A percentile compares a stretch with the other conserved stretches of the same genome.
Conservation (phyloP, 495 filamentous ascomycete genomes). For the Neohortaea acidophila region DNA sequence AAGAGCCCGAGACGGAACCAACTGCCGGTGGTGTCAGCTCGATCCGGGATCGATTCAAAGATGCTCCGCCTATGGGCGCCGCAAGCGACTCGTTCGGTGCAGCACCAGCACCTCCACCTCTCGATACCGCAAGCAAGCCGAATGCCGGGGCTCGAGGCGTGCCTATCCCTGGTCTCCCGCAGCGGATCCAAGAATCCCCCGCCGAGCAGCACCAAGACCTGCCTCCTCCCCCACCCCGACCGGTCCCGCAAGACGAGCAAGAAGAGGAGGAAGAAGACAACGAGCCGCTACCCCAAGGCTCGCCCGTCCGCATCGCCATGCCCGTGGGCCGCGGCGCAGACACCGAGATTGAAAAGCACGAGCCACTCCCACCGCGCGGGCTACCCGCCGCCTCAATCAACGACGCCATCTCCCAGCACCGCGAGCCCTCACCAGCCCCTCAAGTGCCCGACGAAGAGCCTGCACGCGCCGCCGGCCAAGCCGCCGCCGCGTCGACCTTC, state of each 20-base stretch:
- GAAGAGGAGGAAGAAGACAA: conserved; percentile 28
- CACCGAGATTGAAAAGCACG: conserved; percentile 36
- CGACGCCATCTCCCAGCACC: conserved; percentile 43
- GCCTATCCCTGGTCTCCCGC: conserved; percentile 59
- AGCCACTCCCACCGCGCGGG: conserved; percentile 29
- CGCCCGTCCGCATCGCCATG: conserved; percentile 76
- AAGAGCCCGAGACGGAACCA: conserved; percentile 33
- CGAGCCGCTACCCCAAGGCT: conserved; percentile 36
- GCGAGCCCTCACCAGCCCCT: conserved; percentile 48
- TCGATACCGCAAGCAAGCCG: conserved; percentile 45
- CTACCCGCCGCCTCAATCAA: conserved; percentile 45
- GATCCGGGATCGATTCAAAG: conserved; percentile 63
- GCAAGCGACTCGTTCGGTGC: conserved; percentile 32
- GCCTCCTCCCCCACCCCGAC: conserved; percentile 46
- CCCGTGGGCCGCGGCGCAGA: conserved; percentile 55
- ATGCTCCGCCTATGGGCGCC: conserved; percentile 50
- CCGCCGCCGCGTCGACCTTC: conserved; percentile 32
- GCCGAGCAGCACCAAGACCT: conserved; percentile 32
- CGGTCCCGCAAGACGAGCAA: conserved; percentile 29
- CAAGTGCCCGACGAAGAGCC: conserved; percentile 38
- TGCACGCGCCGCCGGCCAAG: conserved; percentile 45
- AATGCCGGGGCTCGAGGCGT: conserved; percentile 43
- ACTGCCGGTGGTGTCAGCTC: conserved; percentile 48
- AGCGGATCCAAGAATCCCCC: conserved; percentile 39
- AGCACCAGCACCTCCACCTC: conserved; percentile 46